These are phyloP conservation scores for Cyberlindnera veronae DNA, from an alignment of 805 yeast species.

Conservation along the genomic window DNA sequence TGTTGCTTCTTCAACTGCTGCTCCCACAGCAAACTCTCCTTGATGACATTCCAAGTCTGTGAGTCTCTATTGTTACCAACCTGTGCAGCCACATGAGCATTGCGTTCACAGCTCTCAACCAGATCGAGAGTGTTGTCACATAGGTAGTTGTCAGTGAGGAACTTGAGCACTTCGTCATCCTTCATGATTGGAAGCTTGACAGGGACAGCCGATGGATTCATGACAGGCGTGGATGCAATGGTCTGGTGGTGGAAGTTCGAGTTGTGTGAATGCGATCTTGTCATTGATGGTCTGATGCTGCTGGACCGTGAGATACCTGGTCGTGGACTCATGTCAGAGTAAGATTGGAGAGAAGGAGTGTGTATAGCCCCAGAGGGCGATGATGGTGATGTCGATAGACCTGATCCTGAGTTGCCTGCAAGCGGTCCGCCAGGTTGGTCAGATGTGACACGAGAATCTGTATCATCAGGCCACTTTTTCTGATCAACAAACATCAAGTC, in stretches of 20 bases:
- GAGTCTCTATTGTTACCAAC: conserved; percentile 51
- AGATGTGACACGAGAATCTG: conserved; percentile 2
- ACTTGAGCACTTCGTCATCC: conserved; percentile 36
- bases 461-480: conserved; percentile 18
- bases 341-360: conserved; percentile 9
- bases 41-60: conserved; percentile 60
- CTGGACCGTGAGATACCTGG: conserved; percentile 26
- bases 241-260: conserved; percentile 9
- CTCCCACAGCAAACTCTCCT: conserved; percentile 42
- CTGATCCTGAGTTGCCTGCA: not conserved
- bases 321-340: conserved; percentile 19
- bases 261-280: conserved; percentile 18
- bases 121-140: conserved; percentile 45
- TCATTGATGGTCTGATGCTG: conserved; percentile 19
- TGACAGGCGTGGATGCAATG: conserved; percentile 12
- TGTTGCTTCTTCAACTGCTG: conserved; percentile 14
- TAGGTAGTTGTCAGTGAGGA: conserved; percentile 47
- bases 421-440: conserved; percentile 2
- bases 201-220: conserved; percentile 25
- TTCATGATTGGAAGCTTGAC: conserved; percentile 25
- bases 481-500: conserved; percentile 53
- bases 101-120: conserved; percentile 48
- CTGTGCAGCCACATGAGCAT: conserved; percentile 52
- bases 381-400: conserved; percentile 19
- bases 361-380: conserved; percentile 10